These are phyloP conservation scores for Coelastrella sp. DNA, from an alignment of 139 green algal genomes.

Conservation along the genomic window DNA sequence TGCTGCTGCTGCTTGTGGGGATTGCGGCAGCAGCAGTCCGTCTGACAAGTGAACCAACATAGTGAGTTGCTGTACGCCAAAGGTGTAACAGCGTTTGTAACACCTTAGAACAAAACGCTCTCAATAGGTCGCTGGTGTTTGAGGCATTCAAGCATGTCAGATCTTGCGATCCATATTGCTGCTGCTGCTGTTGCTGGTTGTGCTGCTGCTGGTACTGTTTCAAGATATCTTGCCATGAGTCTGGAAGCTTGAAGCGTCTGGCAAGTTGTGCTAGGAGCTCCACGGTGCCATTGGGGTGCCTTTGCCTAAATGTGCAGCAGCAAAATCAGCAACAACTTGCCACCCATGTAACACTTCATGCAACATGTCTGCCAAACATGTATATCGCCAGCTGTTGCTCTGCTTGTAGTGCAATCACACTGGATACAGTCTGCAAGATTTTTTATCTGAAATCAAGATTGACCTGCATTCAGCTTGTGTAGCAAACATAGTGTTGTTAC, in stretches of 20 bases:
- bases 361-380: no score
- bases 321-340: no score
- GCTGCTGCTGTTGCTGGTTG: not conserved
- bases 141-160: not conserved
- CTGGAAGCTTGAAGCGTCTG: conserved; percentile 69
- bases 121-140: not conserved
- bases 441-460: no score
- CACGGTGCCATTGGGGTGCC: conserved; percentile 73
- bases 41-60: no score
- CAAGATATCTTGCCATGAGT: conserved; percentile 20
- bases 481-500: no score
- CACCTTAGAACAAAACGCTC: not conserved
- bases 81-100: not conserved
- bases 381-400: no score
- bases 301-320: conserved; percentile 62
- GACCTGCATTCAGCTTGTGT: no score
- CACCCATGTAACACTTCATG: no score
- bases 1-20: conserved; percentile 11
- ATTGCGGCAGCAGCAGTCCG: no score
- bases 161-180: not conserved
- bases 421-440: no score
- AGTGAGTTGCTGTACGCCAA: no score
- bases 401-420: no score
- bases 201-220: conserved; percentile 28
- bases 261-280: conserved; percentile 74